Percentiles rank a stretch among this genome's conserved stretches.
Conservation (phyloP, 345 rosid species). For the Hypericum perforatum region DNA sequence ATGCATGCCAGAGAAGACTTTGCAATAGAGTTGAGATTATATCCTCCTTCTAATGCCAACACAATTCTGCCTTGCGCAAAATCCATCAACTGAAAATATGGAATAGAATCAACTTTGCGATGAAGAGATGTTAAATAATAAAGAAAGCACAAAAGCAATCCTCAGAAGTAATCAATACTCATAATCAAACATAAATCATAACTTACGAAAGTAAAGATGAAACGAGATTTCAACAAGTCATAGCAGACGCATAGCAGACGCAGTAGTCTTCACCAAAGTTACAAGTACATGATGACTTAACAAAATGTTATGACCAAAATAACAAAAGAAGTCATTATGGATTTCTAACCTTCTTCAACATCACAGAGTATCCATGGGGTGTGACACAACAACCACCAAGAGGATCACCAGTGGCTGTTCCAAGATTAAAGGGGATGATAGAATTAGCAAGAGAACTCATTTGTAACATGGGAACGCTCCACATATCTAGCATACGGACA, state of each 20-base stretch:
- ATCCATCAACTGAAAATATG: conserved; percentile 56
- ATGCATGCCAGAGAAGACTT: conserved; percentile 80
- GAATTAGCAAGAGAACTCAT: neutral
- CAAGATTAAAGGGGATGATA: conserved; percentile 11
- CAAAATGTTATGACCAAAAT: neutral
- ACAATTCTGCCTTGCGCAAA: conserved; percentile 79
- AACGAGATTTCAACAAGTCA: too few species aligned
- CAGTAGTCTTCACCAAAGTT: too few species aligned
- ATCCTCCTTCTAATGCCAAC: conserved; percentile 89
- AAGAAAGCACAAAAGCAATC: neutral
- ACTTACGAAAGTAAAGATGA: too few species aligned
- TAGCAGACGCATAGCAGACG: too few species aligned
- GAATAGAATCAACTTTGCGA: neutral
- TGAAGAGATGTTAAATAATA: neutral
- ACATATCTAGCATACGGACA: neutral
- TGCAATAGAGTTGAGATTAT: conserved; percentile 78
- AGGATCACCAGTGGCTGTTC: conserved; percentile 76
- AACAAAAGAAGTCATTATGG: neutral
- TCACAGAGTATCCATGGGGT: conserved; percentile 68
- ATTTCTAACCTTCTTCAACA: conserved; percentile 62
- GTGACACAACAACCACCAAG: conserved; percentile 80
- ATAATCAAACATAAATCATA: too few species aligned
- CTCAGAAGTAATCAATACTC: neutral
- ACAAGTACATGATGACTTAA: too few species aligned
- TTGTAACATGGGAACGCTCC: neutral